Evolutionary conservation across 2,329 filamentous ascomycete species (phyloP).

Genomic region (Claviceps sp.): DNA sequence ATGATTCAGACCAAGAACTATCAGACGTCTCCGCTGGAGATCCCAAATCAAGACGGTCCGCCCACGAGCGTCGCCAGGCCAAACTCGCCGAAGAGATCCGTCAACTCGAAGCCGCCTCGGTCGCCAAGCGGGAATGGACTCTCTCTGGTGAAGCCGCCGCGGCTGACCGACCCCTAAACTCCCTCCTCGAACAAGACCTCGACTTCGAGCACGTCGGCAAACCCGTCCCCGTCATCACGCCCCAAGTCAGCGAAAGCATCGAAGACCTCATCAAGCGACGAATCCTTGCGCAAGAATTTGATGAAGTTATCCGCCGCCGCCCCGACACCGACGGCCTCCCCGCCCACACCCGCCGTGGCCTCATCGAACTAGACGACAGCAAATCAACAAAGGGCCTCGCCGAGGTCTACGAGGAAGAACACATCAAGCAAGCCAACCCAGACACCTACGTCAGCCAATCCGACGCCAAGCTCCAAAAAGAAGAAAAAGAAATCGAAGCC

Average conservation of each 20-base stretch:
- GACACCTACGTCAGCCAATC: constrained; percentile 66
- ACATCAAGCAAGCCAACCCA: constrained; percentile 64
- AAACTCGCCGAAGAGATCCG: constrained; percentile 84
- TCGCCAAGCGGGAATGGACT: constrained; percentile 85
- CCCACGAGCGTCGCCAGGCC: constrained; percentile 76
- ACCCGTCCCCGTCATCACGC: constrained; percentile 85
- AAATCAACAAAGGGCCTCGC: constrained; percentile 81
- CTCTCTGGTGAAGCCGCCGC: constrained; percentile 79
- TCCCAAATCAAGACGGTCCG: constrained; percentile 61
- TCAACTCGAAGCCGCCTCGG: constrained; percentile 74
- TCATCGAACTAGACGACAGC: constrained; percentile 71
- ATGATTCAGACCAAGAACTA: constrained; percentile 50
- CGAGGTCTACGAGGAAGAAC: constrained; percentile 89
- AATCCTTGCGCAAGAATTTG: constrained; percentile 80
- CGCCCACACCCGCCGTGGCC: constrained; percentile 50
- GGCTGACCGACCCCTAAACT: constrained; percentile 73
- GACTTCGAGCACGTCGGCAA: constrained; percentile 95
- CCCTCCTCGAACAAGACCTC: constrained; percentile 82
- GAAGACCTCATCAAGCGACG: constrained; percentile 90
- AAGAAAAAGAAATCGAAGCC: constrained; percentile 69
- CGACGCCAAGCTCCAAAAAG: constrained; percentile 68
- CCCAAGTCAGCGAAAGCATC: constrained; percentile 79
- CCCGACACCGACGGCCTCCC: constrained; percentile 59
- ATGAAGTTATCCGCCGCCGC: constrained; percentile 73
- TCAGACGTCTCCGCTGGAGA: constrained; percentile 56